These are phyloP conservation scores for Podochytrium sp. DNA, from an alignment of 192 early-diverging fungal species.

Conservation along the genomic window DNA sequence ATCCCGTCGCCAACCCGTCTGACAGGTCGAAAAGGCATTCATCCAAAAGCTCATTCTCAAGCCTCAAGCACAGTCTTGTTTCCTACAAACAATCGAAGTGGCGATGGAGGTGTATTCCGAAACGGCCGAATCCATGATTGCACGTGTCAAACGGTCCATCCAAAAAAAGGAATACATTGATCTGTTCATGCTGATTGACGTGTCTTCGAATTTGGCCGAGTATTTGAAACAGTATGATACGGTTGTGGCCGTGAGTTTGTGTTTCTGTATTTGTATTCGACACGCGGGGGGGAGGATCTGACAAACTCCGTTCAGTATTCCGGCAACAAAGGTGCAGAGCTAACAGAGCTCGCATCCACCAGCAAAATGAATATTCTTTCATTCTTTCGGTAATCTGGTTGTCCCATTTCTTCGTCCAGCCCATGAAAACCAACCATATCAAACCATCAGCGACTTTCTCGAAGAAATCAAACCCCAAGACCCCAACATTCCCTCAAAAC, in stretches of 20 bases:
- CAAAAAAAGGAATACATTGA: slow-evolving; percentile 55
- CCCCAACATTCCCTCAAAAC: slow-evolving; percentile 6
- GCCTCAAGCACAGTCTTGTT: slow-evolving; percentile 45
- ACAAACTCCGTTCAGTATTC: slow-evolving; percentile 31
- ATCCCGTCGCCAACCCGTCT: background rate
- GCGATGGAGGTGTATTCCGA: slow-evolving; percentile 56
- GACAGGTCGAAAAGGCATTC: slow-evolving; percentile 67
- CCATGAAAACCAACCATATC: background rate
- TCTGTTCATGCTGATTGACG: slow-evolving; percentile 71
- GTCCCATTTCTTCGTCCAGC: background rate
- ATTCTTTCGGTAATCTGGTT: slow-evolving; percentile 3
- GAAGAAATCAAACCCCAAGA: slow-evolving; percentile 67
- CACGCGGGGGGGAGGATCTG: background rate
- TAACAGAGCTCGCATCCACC: slow-evolving; percentile 51
- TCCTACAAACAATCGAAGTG: slow-evolving; percentile 48
- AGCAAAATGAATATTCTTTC: slow-evolving; percentile 55
- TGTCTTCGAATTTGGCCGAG: slow-evolving; percentile 54
- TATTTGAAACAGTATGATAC: slow-evolving; percentile 48
- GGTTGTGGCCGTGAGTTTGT: slow-evolving; percentile 42
- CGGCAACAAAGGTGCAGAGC: slow-evolving; percentile 49
- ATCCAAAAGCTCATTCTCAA: slow-evolving; percentile 65
- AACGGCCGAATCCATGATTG: slow-evolving; percentile 58
- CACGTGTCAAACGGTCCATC: slow-evolving; percentile 52
- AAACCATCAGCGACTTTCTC: slow-evolving; percentile 68
- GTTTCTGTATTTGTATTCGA: background rate